Percentiles rank a stretch among this genome's conserved stretches.
Evolutionary conservation across 2,329 filamentous ascomycete genomes (phyloP).

Genomic region (Fusarium verticillioides): DNA sequence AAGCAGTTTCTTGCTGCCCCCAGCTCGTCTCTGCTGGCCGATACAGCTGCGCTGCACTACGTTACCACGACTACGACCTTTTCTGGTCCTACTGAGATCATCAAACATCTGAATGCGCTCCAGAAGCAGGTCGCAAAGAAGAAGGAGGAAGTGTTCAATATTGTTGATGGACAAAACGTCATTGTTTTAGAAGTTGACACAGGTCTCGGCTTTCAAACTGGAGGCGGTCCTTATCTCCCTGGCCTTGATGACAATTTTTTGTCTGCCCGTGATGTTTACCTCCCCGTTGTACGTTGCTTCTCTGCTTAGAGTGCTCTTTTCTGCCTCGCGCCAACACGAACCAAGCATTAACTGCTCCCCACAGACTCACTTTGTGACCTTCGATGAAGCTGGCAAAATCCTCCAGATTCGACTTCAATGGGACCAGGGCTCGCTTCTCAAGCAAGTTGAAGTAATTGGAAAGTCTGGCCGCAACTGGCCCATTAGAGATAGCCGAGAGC

Average conservation of each 20-base stretch:
- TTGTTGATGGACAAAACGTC: conserved; percentile 76
- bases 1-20: conserved; percentile 78
- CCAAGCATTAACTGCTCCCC: conserved; percentile 16
- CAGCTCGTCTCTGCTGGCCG: conserved; percentile 69
- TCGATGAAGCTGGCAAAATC: conserved; percentile 82
- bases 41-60: conserved; percentile 81
- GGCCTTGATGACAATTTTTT: conserved; percentile 95
- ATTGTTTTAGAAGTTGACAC: conserved; percentile 88
- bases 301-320: neutral
- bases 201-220: conserved; percentile 80
- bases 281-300: conserved; percentile 77
- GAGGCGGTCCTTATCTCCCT: conserved; percentile 88
- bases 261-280: conserved; percentile 79
- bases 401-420: conserved; percentile 88
- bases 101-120: conserved; percentile 81
- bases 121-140: conserved; percentile 84
- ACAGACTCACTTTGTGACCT: conserved; percentile 88
- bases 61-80: conserved; percentile 86
- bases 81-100: conserved; percentile 76
- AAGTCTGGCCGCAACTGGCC: conserved; percentile 93
- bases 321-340: neutral
- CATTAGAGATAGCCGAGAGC: conserved; percentile 86
- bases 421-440: conserved; percentile 94
- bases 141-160: conserved; percentile 78
- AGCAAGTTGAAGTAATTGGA: conserved; percentile 93